Percentiles rank a stretch among this genome's conserved stretches.
Conservation (phyloP, 2,329 filamentous ascomycete species). For the Trichoderma endophyticum region DNA sequence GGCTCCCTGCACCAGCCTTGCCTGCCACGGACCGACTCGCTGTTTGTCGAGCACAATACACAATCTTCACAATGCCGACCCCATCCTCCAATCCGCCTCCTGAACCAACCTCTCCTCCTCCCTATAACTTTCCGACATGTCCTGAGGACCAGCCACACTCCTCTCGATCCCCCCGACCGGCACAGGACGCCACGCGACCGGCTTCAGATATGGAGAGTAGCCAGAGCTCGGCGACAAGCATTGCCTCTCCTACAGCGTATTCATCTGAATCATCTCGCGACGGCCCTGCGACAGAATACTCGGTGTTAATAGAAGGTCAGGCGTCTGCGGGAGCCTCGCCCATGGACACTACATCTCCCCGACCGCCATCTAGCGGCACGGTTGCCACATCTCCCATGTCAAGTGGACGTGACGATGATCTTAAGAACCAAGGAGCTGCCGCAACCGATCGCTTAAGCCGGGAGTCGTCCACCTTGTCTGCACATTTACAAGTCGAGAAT, state of each 20-base stretch:
- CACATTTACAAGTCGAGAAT: conserved; percentile 18
- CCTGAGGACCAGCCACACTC: conserved; percentile 40
- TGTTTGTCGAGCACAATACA: conserved; percentile 19
- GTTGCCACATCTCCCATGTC: conserved; percentile 34
- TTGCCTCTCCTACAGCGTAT: conserved; percentile 23
- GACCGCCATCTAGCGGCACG: conserved; percentile 35
- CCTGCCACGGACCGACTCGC: background rate
- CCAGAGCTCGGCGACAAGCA: conserved; percentile 24
- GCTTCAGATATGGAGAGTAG: conserved; percentile 24
- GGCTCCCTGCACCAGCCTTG: background rate
- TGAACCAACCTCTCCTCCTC: conserved; percentile 36
- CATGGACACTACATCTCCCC: conserved; percentile 44
- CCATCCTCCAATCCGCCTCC: conserved; percentile 43
- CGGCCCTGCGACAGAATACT: conserved; percentile 25
- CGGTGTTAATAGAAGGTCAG: conserved; percentile 27
- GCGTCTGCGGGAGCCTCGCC: conserved; percentile 33
- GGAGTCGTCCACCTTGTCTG: conserved; percentile 22
- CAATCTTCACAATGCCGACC: conserved; percentile 39
- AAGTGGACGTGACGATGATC: conserved; percentile 30
- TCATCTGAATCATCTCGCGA: conserved; percentile 24
- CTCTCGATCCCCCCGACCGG: conserved; percentile 27
- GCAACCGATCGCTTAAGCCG: conserved; percentile 26
- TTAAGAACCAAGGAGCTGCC: conserved; percentile 25
- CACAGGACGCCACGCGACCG: conserved; percentile 23
- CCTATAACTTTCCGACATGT: conserved; percentile 41